Conservation (phyloP, 768 basidiomycete genomes). For the Roridomyces roridus region DNA sequence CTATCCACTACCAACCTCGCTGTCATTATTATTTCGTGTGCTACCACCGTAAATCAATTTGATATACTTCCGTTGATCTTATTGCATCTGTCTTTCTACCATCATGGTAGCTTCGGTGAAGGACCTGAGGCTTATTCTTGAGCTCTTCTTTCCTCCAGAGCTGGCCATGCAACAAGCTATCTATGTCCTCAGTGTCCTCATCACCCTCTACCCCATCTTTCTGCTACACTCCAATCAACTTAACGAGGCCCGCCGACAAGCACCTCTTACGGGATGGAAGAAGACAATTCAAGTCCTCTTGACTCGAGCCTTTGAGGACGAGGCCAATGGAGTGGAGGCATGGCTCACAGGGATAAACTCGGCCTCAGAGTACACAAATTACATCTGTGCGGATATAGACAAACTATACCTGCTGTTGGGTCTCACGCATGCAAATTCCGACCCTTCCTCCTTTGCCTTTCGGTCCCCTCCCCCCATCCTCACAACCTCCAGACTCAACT, state of each 20-base stretch:
- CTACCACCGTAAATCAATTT: too few species aligned
- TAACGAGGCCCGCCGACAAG: background rate
- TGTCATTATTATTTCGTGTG: too few species aligned
- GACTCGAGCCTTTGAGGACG: background rate
- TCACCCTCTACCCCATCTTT: constrained; percentile 6
- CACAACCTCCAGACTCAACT: background rate
- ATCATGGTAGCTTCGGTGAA: background rate
- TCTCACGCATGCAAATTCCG: background rate
- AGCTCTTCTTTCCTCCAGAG: constrained; percentile 15
- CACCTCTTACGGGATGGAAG: constrained; percentile 4
- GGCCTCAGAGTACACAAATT: background rate
- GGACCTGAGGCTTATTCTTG: constrained; percentile 6
- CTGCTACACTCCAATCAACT: constrained; percentile 5
- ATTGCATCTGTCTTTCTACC: background rate
- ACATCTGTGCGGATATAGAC: constrained; percentile 6
- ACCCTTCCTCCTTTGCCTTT: background rate
- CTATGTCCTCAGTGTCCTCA: constrained; percentile 5
- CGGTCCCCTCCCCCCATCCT: constrained; percentile 3
- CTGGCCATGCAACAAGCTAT: constrained; percentile 6
- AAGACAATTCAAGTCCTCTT: background rate
- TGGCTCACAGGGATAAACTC: constrained; percentile 1
- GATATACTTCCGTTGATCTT: background rate
- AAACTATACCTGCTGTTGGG: background rate
- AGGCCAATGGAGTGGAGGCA: background rate
- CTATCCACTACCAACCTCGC: too few species aligned